phyloP scores from a whole-genome alignment of 495 filamentous ascomycete genomes.

The Talaromyces nanjingensis region DNA sequence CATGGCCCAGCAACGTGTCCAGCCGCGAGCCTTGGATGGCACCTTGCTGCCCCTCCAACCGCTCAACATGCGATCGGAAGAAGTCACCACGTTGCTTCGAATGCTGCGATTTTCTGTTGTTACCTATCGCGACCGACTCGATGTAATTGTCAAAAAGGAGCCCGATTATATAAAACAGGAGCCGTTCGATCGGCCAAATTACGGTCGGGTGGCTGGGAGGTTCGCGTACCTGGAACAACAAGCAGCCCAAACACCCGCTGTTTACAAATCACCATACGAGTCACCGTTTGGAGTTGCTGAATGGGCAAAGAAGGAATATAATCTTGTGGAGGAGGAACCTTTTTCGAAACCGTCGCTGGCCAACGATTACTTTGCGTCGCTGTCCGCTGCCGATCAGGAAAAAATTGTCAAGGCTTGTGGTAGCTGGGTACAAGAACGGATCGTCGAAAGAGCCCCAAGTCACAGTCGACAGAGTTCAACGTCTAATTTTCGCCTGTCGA shows the following conservation, averaged over 20 bases:
- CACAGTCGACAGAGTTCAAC: slow-evolving; percentile 39
- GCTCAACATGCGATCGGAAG: slow-evolving; percentile 42
- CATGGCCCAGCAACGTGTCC: slow-evolving; percentile 43
- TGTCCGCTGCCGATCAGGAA: slow-evolving; percentile 34
- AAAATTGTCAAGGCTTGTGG: slow-evolving; percentile 42
- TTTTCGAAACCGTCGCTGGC: slow-evolving; percentile 35
- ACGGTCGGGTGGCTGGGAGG: slow-evolving; percentile 32
- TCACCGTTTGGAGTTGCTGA: slow-evolving; percentile 41
- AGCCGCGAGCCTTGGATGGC: slow-evolving; percentile 37
- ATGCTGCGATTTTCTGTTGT: slow-evolving; percentile 44
- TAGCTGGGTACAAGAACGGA: slow-evolving; percentile 37
- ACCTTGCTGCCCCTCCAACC: slow-evolving; percentile 36
- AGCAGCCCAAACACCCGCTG: slow-evolving; percentile 32
- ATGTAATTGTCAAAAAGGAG: slow-evolving; percentile 40
- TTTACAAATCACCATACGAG: slow-evolving; percentile 44
- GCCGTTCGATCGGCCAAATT: slow-evolving; percentile 23
- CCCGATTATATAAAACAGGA: slow-evolving; percentile 32
- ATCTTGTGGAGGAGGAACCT: slow-evolving; percentile 30
- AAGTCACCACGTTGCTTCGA: slow-evolving; percentile 37
- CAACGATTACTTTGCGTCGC: slow-evolving; percentile 38
- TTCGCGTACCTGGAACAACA: slow-evolving; percentile 41
- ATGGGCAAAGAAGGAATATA: slow-evolving; percentile 36
- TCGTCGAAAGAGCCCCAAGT: slow-evolving; percentile 32
- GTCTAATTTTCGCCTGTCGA: slow-evolving; percentile 37
- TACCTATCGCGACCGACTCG: slow-evolving; percentile 38